These are phyloP conservation scores for Boechera divaricarpa DNA, from an alignment of 345 rosid species.

Conservation along the genomic window DNA sequence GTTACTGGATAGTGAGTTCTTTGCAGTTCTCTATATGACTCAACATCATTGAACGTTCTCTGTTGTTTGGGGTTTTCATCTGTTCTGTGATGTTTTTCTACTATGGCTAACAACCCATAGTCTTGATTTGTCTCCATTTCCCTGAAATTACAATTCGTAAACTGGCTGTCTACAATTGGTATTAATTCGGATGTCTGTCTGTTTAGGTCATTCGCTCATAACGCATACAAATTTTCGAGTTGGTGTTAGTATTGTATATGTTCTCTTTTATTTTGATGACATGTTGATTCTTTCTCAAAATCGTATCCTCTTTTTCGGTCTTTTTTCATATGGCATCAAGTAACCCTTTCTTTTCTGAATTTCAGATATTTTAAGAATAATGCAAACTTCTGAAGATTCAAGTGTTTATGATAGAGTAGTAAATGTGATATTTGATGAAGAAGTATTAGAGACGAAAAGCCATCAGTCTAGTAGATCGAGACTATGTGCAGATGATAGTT, in stretches of 20 bases:
- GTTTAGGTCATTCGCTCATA: conserved; percentile 9
- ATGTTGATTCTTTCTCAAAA: conserved; percentile 8
- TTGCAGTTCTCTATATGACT: conserved; percentile 11
- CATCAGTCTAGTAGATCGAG: conserved; percentile 56
- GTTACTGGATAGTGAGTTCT: conserved; percentile 78
- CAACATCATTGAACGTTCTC: conserved; percentile 4
- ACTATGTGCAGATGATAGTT: conserved; percentile 50
- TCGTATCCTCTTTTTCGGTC: conserved; percentile 1
- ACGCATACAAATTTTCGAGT: background rate
- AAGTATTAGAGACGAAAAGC: conserved; percentile 57
- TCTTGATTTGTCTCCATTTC: conserved; percentile 19
- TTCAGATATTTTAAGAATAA: conserved; percentile 78
- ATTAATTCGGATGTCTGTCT: background rate
- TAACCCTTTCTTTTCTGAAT: conserved; percentile 43
- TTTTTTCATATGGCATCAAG: conserved; percentile 26
- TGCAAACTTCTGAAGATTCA: conserved; percentile 89
- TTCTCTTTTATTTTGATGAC: conserved; percentile 1
- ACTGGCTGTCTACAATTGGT: conserved; percentile 9
- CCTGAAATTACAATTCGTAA: conserved; percentile 2
- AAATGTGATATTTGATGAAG: conserved; percentile 81
- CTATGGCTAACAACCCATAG: conserved; percentile 16
- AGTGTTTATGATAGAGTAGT: conserved; percentile 86
- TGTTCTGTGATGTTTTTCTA: conserved; percentile 17
- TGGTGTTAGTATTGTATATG: conserved; percentile 9
- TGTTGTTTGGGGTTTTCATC: conserved; percentile 11